Percentiles rank a stretch among this genome's conserved stretches.
phyloP scores from a whole-genome alignment of 345 rosid genomes.

The Kandelia obovata region DNA sequence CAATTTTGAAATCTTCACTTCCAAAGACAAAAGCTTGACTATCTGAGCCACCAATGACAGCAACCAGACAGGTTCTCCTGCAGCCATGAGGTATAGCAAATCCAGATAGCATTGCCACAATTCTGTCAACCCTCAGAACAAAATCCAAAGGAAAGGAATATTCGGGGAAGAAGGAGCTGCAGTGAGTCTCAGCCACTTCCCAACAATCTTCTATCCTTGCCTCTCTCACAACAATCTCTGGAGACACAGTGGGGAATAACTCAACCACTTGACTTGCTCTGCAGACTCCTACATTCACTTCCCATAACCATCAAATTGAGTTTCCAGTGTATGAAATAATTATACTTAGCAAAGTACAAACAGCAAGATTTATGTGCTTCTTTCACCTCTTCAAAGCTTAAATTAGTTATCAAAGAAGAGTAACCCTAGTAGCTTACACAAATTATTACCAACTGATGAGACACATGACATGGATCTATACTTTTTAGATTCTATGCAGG shows the following conservation, averaged over 20 bases:
- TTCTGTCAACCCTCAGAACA: constrained; percentile 68
- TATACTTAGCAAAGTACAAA: background rate
- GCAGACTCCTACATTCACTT: constrained; percentile 48
- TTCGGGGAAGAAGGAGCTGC: constrained; percentile 83
- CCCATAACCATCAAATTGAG: constrained; percentile 6
- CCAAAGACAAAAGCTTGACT: constrained; percentile 54
- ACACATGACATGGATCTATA: no score
- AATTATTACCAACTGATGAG: no score
- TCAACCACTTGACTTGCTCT: constrained; percentile 80
- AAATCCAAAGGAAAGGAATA: constrained; percentile 84
- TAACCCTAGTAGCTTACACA: no score
- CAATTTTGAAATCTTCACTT: constrained; percentile 60
- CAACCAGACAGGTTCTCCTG: constrained; percentile 75
- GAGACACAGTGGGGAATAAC: constrained; percentile 61
- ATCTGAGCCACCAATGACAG: constrained; percentile 59
- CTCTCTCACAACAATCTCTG: constrained; percentile 84
- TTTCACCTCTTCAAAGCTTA: background rate
- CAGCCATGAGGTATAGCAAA: constrained; percentile 67
- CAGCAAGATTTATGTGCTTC: background rate
- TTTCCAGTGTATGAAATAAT: background rate
- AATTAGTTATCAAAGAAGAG: background rate
- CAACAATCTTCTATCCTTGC: constrained; percentile 90
- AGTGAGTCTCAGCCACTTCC: constrained; percentile 98
- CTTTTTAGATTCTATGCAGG: no score
- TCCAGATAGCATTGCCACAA: constrained; percentile 72